Conservation (phyloP, 805 yeast genomes). For the Candida lessepsii region DNA sequence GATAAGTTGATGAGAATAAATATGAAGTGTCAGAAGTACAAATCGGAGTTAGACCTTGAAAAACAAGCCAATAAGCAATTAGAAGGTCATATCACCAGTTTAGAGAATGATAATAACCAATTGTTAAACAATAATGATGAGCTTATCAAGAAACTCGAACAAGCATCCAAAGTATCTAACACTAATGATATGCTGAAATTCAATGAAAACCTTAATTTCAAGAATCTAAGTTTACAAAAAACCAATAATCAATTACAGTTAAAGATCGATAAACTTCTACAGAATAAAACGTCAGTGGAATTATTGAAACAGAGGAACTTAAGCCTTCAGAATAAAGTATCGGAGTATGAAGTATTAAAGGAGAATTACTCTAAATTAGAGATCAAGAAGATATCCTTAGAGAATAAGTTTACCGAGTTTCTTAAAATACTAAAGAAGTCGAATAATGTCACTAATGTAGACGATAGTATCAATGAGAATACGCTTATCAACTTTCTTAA, state of each 20-base stretch:
- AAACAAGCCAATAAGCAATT: constrained; percentile 36
- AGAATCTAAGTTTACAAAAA: constrained; percentile 43
- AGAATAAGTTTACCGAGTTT: constrained; percentile 44
- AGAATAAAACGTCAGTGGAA: constrained; percentile 48
- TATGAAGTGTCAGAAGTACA: constrained; percentile 19
- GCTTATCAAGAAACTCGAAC: constrained; percentile 22
- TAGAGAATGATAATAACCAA: constrained; percentile 23
- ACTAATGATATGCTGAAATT: constrained; percentile 13
- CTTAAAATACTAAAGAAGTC: constrained; percentile 34
- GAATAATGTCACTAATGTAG: neutral
- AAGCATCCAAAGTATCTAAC: constrained; percentile 14
- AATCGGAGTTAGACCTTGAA: constrained; percentile 35
- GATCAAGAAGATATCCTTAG: constrained; percentile 47
- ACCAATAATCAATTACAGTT: constrained; percentile 52
- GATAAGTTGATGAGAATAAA: constrained; percentile 16
- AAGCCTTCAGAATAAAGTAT: constrained; percentile 39
- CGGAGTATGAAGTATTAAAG: constrained; percentile 40
- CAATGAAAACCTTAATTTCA: constrained; percentile 23
- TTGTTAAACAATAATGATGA: constrained; percentile 28
- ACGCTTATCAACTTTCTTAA: constrained; percentile 9
- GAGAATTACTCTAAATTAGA: constrained; percentile 48
- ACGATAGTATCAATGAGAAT: constrained; percentile 12
- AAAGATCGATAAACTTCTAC: constrained; percentile 49
- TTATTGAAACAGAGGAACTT: constrained; percentile 56
- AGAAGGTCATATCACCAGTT: constrained; percentile 31